These are phyloP conservation scores for Aquilaria sinensis DNA, from an alignment of 345 rosid species.

Conservation along the genomic window DNA sequence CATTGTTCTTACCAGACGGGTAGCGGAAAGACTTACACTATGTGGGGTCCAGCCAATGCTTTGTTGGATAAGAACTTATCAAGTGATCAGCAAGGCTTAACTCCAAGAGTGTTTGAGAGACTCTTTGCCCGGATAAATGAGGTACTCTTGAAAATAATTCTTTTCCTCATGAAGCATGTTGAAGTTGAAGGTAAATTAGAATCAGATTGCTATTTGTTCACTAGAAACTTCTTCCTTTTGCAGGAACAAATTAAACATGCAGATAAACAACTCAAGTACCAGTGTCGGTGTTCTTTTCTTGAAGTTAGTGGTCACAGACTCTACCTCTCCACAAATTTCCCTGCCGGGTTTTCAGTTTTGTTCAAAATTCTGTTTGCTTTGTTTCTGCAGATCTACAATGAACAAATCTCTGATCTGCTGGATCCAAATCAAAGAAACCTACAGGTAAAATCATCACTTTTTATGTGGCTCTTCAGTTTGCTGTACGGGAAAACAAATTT, in stretches of 20 bases:
- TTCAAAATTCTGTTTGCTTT: conserved; percentile 15
- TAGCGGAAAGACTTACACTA: conserved; percentile 95
- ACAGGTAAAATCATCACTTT: conserved; percentile 44
- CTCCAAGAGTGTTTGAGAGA: conserved; percentile 80
- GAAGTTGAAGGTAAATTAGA: conserved; percentile 6
- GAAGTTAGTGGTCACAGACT: conserved; percentile 47
- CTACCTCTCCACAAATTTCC: neutral
- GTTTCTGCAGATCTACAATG: conserved; percentile 82
- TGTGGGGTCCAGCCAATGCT: conserved; percentile 97
- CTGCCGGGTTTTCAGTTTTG: neutral
- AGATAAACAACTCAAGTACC: conserved; percentile 83
- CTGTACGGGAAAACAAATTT: neutral
- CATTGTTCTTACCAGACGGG: conserved; percentile 58
- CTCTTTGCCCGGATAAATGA: conserved; percentile 84
- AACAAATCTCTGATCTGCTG: conserved; percentile 94
- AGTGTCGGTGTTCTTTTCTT: conserved; percentile 94
- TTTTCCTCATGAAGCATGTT: conserved; percentile 10
- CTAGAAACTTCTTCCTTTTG: conserved; percentile 9
- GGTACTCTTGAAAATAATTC: conserved; percentile 32
- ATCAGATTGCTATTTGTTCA: neutral
- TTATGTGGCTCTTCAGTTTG: conserved; percentile 10
- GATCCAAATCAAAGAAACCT: conserved; percentile 86
- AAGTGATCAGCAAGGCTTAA: conserved; percentile 78
- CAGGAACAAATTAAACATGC: conserved; percentile 89
- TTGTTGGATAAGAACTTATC: conserved; percentile 53